These are phyloP conservation scores for Eragrostis curvula DNA, from an alignment of 176 grass and related monocot genomes.

Conservation along the genomic window DNA sequence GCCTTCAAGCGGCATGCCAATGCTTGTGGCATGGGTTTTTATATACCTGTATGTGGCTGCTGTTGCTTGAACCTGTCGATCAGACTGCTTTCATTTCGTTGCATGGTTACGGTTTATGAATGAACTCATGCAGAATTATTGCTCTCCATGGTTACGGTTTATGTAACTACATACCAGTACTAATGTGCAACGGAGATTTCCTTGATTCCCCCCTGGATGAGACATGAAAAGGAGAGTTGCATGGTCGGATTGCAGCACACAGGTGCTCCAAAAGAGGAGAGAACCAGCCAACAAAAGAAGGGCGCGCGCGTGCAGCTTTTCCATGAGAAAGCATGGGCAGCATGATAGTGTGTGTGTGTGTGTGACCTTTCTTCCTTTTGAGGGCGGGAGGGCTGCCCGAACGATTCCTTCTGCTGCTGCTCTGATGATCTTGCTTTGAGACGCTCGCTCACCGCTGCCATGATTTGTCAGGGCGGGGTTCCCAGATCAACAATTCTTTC, in stretches of 20 bases:
- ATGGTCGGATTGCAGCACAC: background rate
- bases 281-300: constrained; percentile 27
- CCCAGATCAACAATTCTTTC: background rate
- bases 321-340: constrained; percentile 30
- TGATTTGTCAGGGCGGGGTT: background rate
- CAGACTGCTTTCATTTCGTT: background rate
- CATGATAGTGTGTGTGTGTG: constrained; percentile 13
- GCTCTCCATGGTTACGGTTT: too few relatives aligned
- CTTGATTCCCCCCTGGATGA: background rate
- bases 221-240: constrained; percentile 33
- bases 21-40: background rate
- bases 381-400: background rate
- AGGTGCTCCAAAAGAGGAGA: constrained; percentile 27
- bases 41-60: too few relatives aligned
- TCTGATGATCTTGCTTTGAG: constrained; percentile 7
- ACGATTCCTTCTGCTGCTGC: constrained; percentile 9
- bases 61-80: background rate
- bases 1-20: background rate
- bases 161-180: too few relatives aligned
- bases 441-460: background rate
- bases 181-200: constrained; percentile 6
- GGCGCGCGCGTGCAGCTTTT: constrained; percentile 28
- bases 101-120: background rate
- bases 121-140: background rate
- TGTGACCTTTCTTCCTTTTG: constrained; percentile 40